Conservation (phyloP, 2,329 filamentous ascomycete genomes). For the Escovopsis sp. region DNA sequence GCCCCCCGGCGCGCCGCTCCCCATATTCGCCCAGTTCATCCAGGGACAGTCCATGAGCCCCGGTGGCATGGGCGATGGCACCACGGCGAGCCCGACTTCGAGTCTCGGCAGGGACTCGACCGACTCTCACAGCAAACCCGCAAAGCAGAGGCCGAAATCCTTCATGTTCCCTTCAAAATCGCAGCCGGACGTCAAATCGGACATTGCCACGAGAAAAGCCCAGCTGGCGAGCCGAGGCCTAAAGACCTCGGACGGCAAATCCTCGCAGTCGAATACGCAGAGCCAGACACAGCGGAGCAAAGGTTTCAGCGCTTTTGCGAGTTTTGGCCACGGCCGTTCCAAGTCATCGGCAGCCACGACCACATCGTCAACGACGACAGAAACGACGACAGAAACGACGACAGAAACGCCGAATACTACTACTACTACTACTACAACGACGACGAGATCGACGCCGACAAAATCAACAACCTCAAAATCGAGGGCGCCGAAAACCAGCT, state of each 20-base stretch:
- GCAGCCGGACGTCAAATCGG: slow-evolving; percentile 8
- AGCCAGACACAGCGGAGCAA: slow-evolving; percentile 20
- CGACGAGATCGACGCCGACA: too few species aligned
- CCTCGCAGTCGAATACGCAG: neutral
- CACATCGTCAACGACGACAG: slow-evolving; percentile 4
- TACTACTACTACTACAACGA: too few species aligned
- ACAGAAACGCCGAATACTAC: neutral
- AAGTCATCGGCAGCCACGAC: slow-evolving; percentile 22
- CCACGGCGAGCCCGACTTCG: slow-evolving; percentile 1
- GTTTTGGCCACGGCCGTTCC: slow-evolving; percentile 22
- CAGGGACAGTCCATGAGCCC: slow-evolving; percentile 12
- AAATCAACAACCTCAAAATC: neutral
- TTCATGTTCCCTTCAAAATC: slow-evolving; percentile 24
- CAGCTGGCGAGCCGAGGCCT: slow-evolving; percentile 16
- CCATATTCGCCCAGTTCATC: slow-evolving; percentile 68
- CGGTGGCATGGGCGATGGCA: neutral
- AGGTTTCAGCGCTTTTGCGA: slow-evolving; percentile 24
- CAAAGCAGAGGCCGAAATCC: slow-evolving; percentile 35
- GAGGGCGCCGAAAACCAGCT: slow-evolving; percentile 9
- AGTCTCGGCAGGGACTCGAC: slow-evolving; percentile 2
- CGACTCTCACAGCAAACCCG: slow-evolving; percentile 4
- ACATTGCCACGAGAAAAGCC: slow-evolving; percentile 10
- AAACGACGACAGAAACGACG: neutral
- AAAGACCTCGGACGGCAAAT: slow-evolving; percentile 15
- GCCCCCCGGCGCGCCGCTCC: slow-evolving; percentile 32